Conservation (phyloP, 495 filamentous ascomycete species). For the Aspergillus affinis region DNA sequence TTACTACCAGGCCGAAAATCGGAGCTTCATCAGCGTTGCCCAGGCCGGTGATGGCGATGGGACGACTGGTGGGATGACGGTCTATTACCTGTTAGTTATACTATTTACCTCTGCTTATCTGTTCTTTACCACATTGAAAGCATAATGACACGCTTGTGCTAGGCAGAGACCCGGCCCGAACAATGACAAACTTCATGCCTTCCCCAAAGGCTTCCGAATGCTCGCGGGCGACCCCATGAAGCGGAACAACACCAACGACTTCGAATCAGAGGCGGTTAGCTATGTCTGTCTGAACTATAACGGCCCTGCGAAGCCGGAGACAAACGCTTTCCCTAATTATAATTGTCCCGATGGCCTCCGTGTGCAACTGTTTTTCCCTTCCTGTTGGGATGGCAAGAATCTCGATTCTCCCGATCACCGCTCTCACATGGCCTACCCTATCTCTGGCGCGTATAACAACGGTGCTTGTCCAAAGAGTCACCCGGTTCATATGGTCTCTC, state of each 20-base stretch:
- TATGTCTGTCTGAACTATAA: slow-evolving; percentile 12
- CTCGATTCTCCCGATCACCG: slow-evolving; percentile 9
- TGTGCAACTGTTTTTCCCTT: slow-evolving; percentile 12
- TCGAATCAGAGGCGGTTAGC: slow-evolving; percentile 4
- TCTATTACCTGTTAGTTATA: slow-evolving; percentile 65
- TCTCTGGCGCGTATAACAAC: slow-evolving; percentile 2
- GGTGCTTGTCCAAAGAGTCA: slow-evolving; percentile 33
- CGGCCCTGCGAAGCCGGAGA: slow-evolving; percentile 8
- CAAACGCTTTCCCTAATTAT: slow-evolving; percentile 7
- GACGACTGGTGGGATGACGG: slow-evolving; percentile 36
- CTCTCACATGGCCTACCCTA: slow-evolving; percentile 15
- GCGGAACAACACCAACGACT: slow-evolving; percentile 1
- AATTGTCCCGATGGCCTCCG: slow-evolving; percentile 17
- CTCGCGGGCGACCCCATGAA: slow-evolving; percentile 54
- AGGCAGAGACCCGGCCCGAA: slow-evolving; percentile 57
- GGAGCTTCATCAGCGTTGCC: slow-evolving; percentile 66
- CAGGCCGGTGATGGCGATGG: slow-evolving; percentile 8
- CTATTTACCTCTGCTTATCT: neutral
- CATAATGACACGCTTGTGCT: neutral
- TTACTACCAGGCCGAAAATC: slow-evolving; percentile 64
- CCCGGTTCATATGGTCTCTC: slow-evolving; percentile 55
- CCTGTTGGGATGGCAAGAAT: slow-evolving; percentile 15
- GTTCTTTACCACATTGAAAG: slow-evolving; percentile 17
- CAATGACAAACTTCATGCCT: slow-evolving; percentile 59
- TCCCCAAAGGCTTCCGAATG: slow-evolving; percentile 75